Conservation (phyloP, 805 yeast genomes). For the Yamadazyma laniorum region DNA sequence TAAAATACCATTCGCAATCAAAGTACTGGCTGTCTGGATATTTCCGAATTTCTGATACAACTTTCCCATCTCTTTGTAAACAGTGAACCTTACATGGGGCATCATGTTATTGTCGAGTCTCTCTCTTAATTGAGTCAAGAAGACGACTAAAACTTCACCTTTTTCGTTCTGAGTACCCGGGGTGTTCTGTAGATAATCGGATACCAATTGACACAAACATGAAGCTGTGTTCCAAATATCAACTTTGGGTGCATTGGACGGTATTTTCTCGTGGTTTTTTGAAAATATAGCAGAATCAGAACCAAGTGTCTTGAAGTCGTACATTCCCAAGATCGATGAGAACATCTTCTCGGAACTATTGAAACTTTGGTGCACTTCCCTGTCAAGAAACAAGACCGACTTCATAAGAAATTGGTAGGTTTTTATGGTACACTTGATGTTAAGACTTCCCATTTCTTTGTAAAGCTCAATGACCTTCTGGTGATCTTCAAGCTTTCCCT, state of each 20-base stretch:
- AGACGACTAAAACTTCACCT: conserved; percentile 26
- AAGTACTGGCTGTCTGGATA: conserved; percentile 18
- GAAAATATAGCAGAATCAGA: background rate
- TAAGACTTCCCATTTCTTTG: conserved; percentile 30
- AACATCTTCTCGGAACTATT: conserved; percentile 20
- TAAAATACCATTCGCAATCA: conserved; percentile 24
- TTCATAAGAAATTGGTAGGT: conserved; percentile 32
- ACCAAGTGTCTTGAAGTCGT: conserved; percentile 22
- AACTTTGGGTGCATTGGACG: background rate
- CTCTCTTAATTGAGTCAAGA: conserved; percentile 23
- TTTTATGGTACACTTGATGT: conserved; percentile 23
- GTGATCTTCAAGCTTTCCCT: conserved; percentile 18
- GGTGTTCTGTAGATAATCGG: conserved; percentile 21
- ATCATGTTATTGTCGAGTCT: conserved; percentile 21
- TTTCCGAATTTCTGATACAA: conserved; percentile 26
- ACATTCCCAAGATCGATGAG: conserved; percentile 29
- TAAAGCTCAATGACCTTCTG: conserved; percentile 29
- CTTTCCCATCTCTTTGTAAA: conserved; percentile 29
- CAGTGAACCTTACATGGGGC: conserved; percentile 21
- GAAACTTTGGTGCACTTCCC: conserved; percentile 13
- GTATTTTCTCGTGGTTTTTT: background rate
- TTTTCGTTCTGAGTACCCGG: conserved; percentile 15
- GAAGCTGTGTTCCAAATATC: conserved; percentile 14
- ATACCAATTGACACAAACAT: conserved; percentile 25
- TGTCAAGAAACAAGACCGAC: conserved; percentile 24